Base-by-base conservation (phyloP, 768 basidiomycete species). In the Tulasnella sp. region DNA sequence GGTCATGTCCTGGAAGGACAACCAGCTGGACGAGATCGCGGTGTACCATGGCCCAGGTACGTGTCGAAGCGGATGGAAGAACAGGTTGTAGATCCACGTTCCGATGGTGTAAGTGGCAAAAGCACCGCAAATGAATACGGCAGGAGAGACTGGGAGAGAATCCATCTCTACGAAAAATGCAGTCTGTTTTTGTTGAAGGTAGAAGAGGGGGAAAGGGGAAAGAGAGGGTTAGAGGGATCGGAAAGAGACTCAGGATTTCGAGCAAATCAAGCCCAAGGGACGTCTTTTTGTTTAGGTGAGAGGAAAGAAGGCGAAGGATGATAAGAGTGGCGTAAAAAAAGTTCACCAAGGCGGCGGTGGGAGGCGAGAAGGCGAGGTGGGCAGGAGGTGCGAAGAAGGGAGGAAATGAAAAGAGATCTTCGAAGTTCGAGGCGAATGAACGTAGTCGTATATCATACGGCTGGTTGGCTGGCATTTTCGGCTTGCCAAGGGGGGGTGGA, bases 51-150 rank as follows among this genome's bases (percentile, higher is more conserved):
- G 75, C 20, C 75, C 75, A 23, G 75, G 75, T 0, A 76, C 42
- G 32, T 76, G 48, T 67, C 75, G 75, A 20, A 76, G 75, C 7
- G 75, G 75, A n/a, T 76, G 75, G 75, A 76, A 76, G 39, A 29
- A 76, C 32, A 76, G 35, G 40, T 76, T 76, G 61, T 76, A 76
- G 10, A 44, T 32, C 51, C 75, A 76, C 5, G 75, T 61, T 18
- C 75, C 75, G 16, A 61, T 20, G 46, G 42, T 40, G 37, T 76
- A 76, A 18, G 57, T 35, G 32, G 55, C 75, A 44, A 61, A 32
- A 37, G 48, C 35, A 20, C 55, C 75, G 55, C 48, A 40, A 39
- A 40, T 55, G 61, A 76, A 35, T 35, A 57, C 29, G 55, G 57
- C 57, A 23, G 74, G 51, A 7, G 75, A 76, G 37, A 72, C 44